phyloP scores from a whole-genome alignment of 352 stramenopile species.

The Globisporangium paddicum region DNA sequence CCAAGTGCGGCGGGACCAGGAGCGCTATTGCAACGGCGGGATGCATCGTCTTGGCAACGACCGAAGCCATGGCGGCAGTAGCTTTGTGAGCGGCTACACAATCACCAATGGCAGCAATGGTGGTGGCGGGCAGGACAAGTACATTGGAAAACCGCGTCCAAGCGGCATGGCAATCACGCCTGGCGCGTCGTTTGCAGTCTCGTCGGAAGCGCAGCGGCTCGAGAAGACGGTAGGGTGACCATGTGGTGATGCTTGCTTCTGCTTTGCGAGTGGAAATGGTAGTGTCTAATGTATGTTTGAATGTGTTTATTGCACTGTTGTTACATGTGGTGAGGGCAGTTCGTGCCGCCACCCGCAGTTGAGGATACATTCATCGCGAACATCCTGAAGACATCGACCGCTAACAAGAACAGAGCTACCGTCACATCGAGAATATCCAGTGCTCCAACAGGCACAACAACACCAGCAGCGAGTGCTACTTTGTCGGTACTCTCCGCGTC shows the following conservation, averaged over 20 bases:
- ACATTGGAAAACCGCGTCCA: constrained; percentile 3
- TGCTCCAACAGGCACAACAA: not conserved
- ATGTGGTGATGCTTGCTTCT: no score
- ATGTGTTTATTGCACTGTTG: not conserved
- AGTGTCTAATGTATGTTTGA: not conserved
- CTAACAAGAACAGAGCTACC: not conserved
- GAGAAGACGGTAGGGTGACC: constrained; percentile 9
- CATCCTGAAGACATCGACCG: not conserved
- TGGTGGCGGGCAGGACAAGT: not conserved
- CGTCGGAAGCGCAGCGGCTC: constrained; percentile 6
- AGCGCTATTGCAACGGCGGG: not conserved
- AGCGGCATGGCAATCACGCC: constrained; percentile 12
- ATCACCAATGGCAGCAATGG: constrained; percentile 1
- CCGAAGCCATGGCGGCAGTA: not conserved
- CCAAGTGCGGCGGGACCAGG: not conserved
- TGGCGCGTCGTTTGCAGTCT: constrained; percentile 8
- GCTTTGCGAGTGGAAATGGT: no score
- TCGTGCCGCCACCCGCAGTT: not conserved
- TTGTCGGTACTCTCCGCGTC: not conserved
- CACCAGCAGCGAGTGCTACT: not conserved
- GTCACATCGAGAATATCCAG: not conserved
- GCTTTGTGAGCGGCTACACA: not conserved
- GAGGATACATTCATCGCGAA: not conserved
- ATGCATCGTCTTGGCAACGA: not conserved
- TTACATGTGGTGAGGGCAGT: constrained; percentile 1